Base-by-base conservation (phyloP, 352 stramenopile species). In the Phytophthora quininea region DNA sequence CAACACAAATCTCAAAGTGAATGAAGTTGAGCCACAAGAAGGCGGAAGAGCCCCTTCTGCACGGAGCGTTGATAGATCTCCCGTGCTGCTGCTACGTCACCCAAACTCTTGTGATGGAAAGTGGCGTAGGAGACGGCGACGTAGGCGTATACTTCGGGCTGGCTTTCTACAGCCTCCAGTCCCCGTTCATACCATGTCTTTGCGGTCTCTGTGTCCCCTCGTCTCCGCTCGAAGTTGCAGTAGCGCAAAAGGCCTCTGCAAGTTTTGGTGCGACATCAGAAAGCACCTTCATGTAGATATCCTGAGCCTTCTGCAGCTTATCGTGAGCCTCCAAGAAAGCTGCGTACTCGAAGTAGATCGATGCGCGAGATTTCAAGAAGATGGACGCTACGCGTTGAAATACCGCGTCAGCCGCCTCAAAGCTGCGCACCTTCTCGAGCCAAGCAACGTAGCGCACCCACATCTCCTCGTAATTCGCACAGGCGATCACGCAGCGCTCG, bases 391-490 rank as follows among this genome's bases (percentile, higher is more conserved):
- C 86, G 38, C 82, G 79, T 58, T 86, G 69, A 50, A 88, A 92
- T 6, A 94, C 71, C n/a, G 59, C 69, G 38, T 90, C 80, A 6
- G 86, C 86, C 5, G 74, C 81, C 19, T 90, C 69, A 71, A 92
- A 90, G 0, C 81, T 82, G 31, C 74, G 63, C 12, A 73, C 65
- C 14, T 69, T 77, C 32, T 91, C 86, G 47, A 71, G 84, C 84
- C 84, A 94, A 35, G 75, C 62, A 47, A 76, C 80, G 54, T 86
- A 94, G 31, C 86, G 86, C 29, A 92, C 58, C 86, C 86, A 94
- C 65, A 94, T 84, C 42, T 90, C 74, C 55, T 92, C 84, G 62
- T 94, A 94, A 71, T 94, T 94, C 8, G 86, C 86, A 61, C 86
- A 94, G 8, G 86, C 81, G 64, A 94, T 92, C 53, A 94, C 52